Evolutionary conservation across 108 stramenopile genomes (phyloP).

Genomic region (Skeletonema tropicum): DNA sequence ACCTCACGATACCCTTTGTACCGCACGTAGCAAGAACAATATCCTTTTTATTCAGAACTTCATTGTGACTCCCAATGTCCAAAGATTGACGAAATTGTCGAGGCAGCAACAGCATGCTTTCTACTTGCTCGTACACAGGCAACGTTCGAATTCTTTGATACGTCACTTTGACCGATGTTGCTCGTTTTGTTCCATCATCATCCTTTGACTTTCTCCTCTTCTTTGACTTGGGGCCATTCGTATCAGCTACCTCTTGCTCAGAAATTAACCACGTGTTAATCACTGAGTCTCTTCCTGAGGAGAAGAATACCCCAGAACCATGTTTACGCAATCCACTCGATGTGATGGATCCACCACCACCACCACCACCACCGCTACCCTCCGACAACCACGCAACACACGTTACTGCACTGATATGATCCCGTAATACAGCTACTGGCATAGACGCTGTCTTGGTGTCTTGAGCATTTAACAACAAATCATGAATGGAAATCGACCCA

Average conservation of each 20-base stretch:
- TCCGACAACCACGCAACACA: constrained; percentile 73
- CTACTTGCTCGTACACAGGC: constrained; percentile 85
- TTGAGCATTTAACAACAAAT: constrained; percentile 63
- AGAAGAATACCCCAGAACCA: constrained; percentile 62
- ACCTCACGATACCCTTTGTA: constrained; percentile 69
- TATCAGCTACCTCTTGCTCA: constrained; percentile 55
- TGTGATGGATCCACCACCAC: constrained; percentile 5
- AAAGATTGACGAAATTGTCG: constrained; percentile 46
- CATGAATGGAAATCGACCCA: constrained; percentile 79
- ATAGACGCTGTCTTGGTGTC: constrained; percentile 32
- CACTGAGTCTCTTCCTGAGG: constrained; percentile 80
- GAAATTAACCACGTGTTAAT: constrained; percentile 88
- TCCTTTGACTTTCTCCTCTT: constrained; percentile 42
- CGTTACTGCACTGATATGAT: constrained; percentile 91
- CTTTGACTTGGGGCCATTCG: constrained; percentile 24
- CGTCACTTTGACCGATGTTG: constrained; percentile 12
- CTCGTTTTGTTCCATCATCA: constrained; percentile 36
- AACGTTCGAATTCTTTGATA: constrained; percentile 78
- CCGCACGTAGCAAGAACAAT: constrained; percentile 75
- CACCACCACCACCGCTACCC: constrained; percentile 29
- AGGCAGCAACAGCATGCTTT: constrained; percentile 69
- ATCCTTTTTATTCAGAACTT: constrained; percentile 45
- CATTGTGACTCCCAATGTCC: constrained; percentile 30
- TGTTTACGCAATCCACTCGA: constrained; percentile 24
- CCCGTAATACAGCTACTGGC: constrained; percentile 65